phyloP scores from a whole-genome alignment of 2,329 filamentous ascomycete species.

The Colletotrichum melonis region DNA sequence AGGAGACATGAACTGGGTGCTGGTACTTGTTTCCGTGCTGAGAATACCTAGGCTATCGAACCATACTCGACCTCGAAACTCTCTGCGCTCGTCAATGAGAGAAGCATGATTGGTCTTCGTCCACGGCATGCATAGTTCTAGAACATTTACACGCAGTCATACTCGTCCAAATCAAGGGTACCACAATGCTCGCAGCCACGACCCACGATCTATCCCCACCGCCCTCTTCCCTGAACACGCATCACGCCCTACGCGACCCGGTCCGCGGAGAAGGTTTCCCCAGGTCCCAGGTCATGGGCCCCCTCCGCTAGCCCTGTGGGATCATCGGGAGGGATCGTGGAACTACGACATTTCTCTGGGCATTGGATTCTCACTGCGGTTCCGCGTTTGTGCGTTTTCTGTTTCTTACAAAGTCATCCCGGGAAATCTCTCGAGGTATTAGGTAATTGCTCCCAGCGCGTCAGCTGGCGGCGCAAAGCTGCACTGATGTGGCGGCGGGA shows the following conservation, averaged over 20 bases:
- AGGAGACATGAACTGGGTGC: too few relatives aligned
- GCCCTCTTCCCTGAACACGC: background rate
- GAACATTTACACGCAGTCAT: too few relatives aligned
- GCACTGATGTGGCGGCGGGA: background rate
- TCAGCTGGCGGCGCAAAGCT: background rate
- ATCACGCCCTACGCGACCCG: background rate
- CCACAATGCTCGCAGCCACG: too few relatives aligned
- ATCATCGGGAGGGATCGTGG: background rate
- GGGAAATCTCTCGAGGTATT: background rate
- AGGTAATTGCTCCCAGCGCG: background rate
- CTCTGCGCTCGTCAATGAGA: too few relatives aligned
- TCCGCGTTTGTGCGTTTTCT: background rate
- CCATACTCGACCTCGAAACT: too few relatives aligned
- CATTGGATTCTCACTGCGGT: background rate
- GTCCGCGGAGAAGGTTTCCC: background rate
- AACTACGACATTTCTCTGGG: background rate
- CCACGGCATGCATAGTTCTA: too few relatives aligned
- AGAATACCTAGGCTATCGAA: too few relatives aligned
- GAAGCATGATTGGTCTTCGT: too few relatives aligned
- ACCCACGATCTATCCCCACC: background rate
- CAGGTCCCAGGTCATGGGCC: background rate
- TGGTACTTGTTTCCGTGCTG: too few relatives aligned
- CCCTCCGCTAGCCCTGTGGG: background rate
- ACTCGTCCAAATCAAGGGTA: background rate
- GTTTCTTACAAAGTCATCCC: background rate